A percentile compares a stretch with the other conserved stretches of the same genome.
These are phyloP conservation scores for Fraxinus americana DNA, from an alignment of 257 asterid genomes.

Conservation along the genomic window DNA sequence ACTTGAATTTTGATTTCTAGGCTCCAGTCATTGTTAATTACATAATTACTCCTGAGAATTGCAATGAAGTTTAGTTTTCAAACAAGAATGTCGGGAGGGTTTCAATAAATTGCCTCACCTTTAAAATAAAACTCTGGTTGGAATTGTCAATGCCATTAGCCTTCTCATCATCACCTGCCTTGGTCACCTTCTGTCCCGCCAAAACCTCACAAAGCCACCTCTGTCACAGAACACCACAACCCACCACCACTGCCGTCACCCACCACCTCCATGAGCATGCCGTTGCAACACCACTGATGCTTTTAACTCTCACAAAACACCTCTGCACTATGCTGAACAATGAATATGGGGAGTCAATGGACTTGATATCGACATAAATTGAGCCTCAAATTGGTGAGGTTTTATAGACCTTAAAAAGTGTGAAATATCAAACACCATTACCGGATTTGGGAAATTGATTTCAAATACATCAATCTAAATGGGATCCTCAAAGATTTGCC, in stretches of 20 bases:
- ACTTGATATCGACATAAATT: neutral
- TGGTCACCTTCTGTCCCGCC: neutral
- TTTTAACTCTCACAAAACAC: neutral
- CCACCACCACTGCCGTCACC: neutral
- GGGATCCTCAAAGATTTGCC: neutral
- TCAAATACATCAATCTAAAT: neutral
- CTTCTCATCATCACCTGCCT: neutral
- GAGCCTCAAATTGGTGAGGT: neutral
- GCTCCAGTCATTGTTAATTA: neutral
- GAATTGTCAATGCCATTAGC: neutral
- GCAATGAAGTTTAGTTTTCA: neutral
- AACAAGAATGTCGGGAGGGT: neutral
- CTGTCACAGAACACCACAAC: neutral
- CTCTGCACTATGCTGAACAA: neutral
- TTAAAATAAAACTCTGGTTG: neutral
- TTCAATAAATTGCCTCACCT: neutral
- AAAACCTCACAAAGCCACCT: neutral
- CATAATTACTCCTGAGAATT: neutral
- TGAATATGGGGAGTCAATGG: neutral
- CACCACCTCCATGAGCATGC: neutral
- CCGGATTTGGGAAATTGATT: neutral
- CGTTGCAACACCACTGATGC: neutral
- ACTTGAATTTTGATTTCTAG: neutral
- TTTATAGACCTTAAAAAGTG: neutral
- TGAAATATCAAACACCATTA: neutral